Evolutionary conservation across 176 grass and related monocot species (phyloP).

Genomic region (Zizania latifolia): DNA sequence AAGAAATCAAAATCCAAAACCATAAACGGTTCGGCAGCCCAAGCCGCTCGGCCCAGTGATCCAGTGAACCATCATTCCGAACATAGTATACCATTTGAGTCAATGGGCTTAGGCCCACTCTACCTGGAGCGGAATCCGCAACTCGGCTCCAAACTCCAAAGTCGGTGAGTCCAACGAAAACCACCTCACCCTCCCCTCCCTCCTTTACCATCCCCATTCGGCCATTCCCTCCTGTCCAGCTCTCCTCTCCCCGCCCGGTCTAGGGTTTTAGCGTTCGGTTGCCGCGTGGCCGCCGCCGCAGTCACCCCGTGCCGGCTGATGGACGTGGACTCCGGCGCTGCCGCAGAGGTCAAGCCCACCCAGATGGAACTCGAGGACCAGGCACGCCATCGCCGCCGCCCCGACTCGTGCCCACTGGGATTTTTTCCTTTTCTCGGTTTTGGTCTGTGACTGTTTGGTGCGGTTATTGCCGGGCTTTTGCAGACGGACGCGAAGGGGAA

Average conservation of each 20-base stretch:
- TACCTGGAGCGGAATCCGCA: too few species aligned
- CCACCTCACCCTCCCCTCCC: too few species aligned
- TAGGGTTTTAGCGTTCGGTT: constrained; percentile 31
- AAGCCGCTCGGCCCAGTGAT: too few species aligned
- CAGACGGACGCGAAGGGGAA: constrained; percentile 36
- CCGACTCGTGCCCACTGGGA: background rate
- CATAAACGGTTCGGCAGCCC: too few species aligned
- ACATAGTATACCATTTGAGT: too few species aligned
- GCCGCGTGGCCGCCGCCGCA: background rate
- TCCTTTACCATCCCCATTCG: too few species aligned
- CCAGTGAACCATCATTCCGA: too few species aligned
- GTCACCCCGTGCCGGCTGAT: background rate
- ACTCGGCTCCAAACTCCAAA: too few species aligned
- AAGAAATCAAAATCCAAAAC: too few species aligned
- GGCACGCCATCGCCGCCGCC: constrained; percentile 18
- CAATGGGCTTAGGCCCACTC: too few species aligned
- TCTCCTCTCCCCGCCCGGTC: too few species aligned
- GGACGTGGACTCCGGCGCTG: constrained; percentile 24
- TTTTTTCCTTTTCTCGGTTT: background rate
- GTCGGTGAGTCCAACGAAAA: too few species aligned
- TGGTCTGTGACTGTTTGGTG: background rate
- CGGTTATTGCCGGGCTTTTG: background rate
- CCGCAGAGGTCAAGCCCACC: constrained; percentile 20
- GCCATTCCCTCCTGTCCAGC: background rate
- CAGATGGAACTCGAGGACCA: constrained; percentile 48